Evolutionary conservation across 1,284 basidiomycete species (phyloP).

Genomic region (Moesziomyces sp.): DNA sequence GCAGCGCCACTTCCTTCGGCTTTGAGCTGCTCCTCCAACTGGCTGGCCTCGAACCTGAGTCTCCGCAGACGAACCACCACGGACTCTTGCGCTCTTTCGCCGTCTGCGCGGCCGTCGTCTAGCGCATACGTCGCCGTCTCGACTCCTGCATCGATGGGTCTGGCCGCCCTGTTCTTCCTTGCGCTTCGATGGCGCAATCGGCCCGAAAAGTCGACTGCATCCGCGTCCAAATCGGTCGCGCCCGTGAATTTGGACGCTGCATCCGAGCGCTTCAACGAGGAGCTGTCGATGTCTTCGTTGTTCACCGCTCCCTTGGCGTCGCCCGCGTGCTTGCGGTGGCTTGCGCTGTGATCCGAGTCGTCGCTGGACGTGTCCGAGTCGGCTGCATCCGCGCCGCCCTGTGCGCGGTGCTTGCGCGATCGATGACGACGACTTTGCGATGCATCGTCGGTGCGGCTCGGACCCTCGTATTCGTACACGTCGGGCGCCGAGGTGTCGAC

Average conservation of each 20-base stretch:
- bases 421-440: conserved; percentile 4
- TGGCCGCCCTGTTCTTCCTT: conserved; percentile 1
- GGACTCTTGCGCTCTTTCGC: conserved; percentile 11
- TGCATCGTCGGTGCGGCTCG: conserved; percentile 5
- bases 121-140: conserved; percentile 39
- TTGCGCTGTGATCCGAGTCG: conserved; percentile 20
- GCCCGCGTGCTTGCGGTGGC: conserved; percentile 26
- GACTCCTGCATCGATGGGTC: conserved; percentile 37
- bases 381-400: conserved; percentile 1
- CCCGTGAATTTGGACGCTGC: conserved; percentile 32
- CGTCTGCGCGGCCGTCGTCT: neutral
- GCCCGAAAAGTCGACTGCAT: conserved; percentile 25
- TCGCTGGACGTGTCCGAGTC: conserved; percentile 25
- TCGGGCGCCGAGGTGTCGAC: conserved; percentile 40
- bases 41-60: conserved; percentile 45
- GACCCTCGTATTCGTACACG: conserved; percentile 34
- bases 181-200: conserved; percentile 6
- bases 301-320: conserved; percentile 7
- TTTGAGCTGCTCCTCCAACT: conserved; percentile 39
- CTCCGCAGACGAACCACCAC: conserved; percentile 34
- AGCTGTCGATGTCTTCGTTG: conserved; percentile 31
- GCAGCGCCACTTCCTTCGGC: neutral
- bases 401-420: conserved; percentile 9
- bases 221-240: conserved; percentile 24
- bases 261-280: conserved; percentile 16